Base-by-base conservation (phyloP, 2,329 filamentous ascomycete species). In the Elsinoe ampelina region DNA sequence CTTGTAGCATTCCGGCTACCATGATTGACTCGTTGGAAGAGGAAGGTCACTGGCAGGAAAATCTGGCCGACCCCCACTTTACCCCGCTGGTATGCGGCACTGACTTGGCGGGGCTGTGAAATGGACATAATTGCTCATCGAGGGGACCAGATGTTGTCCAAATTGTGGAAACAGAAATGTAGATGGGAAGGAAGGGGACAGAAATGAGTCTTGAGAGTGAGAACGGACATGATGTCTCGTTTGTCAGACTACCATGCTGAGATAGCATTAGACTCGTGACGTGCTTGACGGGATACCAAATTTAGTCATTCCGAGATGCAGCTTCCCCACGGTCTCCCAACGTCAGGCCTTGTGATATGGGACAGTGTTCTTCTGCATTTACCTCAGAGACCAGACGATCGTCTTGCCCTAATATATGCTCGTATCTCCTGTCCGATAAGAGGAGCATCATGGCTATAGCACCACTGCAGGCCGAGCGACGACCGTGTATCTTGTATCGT, bases 51-150 rank as follows among this genome's bases (percentile, higher is more conserved):
- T 34, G 32, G 48, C 26, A 34, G 10, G 45, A 50, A 36, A 36
- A 52, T 42, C 30, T 55, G 30, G n/a, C n/a, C 13, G 38, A 39
- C 36, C 52, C 52, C 52, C 52, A 55, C 52, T 55, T 55, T 55
- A 55, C 52, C 52, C 52, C 52, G 52, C 48, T 36, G 48, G 48
- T 52, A 52, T 32, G 48, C 17, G 48, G 48, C 19, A n/a, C 15
- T 52, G 26, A 38, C 48, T 52, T 52, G 48, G 48, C 48, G 10
- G 48, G 19, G 26, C 19, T 15, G 41, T 22, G 41, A n/a, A n/a
- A 45, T 22, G 41, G 41, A n/a, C 20, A 45, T 6, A 19, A 42
- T 42, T 15, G 39, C 15, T 19, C 15, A 15, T 42, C 20, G 15
- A 30, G 7, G 26, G 7, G 7, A 30, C 26, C 26, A 30, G 2